Base-by-base conservation (phyloP, 768 basidiomycete genomes). In the Lentinus tigrinus region DNA sequence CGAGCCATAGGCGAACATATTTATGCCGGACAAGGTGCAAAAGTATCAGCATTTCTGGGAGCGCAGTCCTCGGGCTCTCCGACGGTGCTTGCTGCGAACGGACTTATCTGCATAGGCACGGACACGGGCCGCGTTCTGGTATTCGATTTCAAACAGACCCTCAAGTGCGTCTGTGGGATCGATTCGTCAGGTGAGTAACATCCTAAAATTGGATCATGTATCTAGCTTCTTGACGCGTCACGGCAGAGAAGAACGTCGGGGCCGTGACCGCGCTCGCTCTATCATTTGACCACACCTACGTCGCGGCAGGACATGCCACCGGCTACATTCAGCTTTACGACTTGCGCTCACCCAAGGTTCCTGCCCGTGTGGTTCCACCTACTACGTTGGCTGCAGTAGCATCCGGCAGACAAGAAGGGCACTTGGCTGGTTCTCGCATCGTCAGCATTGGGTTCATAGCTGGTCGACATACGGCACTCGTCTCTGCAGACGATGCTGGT, bases 241-340 rank as follows among this genome's bases (percentile, higher is more conserved):
- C 26, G 23, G 23, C 72, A 90, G 89, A 78, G 40, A 85, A 77
- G 64, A 72, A 74, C 3, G 73, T 87, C 10, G 93, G 93, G 19
- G 72, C 91, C 14, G 90, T 94, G 8, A 95, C 91, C n/a, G 90
- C 95, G 1, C 72, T 99, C 14, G 88, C 93, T 0, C 76, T 99
- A 46, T 97, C 95, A 9, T 86, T 92, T 65, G 97, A 99, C 69
- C 93, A 94, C 64, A 98, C 95, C 1, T 97, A 87, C 70, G 78
- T 98, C 48, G 96, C 89, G 0, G 88, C 88, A 2, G 97, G 97
- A 0, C 93, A 98, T 72, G 77, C 83, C 5, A 81, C 81, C 2
- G 97, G 96, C 3, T 80, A 93, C 64, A 85, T 99, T 46, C 88
- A 91, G 65, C 78, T 99, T 1, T 98, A 88, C 70, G 87, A 96